Base-by-base conservation (phyloP, 768 basidiomycete genomes). In the Agrocybe praecox region DNA sequence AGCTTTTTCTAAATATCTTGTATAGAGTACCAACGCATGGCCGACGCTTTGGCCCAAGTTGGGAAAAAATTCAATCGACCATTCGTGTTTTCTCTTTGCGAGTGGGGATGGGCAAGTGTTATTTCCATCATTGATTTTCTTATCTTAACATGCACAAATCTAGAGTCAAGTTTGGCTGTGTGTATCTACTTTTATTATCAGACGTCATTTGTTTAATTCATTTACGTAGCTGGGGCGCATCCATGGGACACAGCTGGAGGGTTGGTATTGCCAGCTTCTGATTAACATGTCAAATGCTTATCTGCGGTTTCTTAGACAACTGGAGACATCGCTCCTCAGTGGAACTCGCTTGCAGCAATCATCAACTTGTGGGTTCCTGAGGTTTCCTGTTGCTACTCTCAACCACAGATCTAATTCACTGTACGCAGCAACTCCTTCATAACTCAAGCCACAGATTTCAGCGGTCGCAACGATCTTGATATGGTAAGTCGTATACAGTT, bases 171-270 rank as follows among this genome's bases (percentile, higher is more conserved):
- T 63, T 10, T 63, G 62, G 62, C 59, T 63, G 62, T 63, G 23
- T 32, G 52, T 53, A 14, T 11, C 46, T n/a, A 42, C 11, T 6
- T 56, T 42, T 3, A 36, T 19, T 18, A 19, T 2, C 42, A 33
- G 19, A 23, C 15, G 33, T 18, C 1, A 36, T 32, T 21, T 49
- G 19, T 49, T 40, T 18, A 46, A 46, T 23, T 21, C 19, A 40
- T 14, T 47, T n/a, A 17, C n/a, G 18, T 42, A 74, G 72, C 50
- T 86, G 87, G 87, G 84, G 80, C 7, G 78, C 72, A 49, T 72
- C 68, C n/a, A 69, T 82, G 40, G 86, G 85, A 0, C 87, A 88
- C 60, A 87, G 84, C 65, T 88, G 87, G 87, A 72, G 87, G 69
- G 85, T 85, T 62, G 48, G 78, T 36, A 7, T 54, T n/a, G 32